Evolutionary conservation across 495 filamentous ascomycete species (phyloP).

Genomic region (Penicillium canescens): DNA sequence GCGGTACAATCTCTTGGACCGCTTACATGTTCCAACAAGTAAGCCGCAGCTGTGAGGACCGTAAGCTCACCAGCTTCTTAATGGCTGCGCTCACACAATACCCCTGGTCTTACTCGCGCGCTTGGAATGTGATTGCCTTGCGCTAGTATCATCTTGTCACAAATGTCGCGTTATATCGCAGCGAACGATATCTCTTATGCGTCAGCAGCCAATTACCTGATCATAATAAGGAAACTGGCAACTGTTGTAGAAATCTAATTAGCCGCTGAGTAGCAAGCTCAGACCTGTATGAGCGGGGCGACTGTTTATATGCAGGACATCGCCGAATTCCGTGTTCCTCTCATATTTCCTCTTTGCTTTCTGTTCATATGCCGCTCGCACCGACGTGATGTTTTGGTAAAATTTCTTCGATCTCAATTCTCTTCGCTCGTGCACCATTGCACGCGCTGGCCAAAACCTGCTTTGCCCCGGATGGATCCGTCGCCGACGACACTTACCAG

Average conservation of each 20-base stretch:
- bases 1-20: too few relatives aligned
- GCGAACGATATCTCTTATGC: too few relatives aligned
- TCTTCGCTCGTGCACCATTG: neutral
- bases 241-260: too few relatives aligned
- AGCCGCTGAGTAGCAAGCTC: too few relatives aligned
- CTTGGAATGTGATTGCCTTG: too few relatives aligned
- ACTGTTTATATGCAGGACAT: neutral
- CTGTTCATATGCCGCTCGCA: neutral
- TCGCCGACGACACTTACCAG: neutral
- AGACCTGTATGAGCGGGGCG: neutral
- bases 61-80: too few relatives aligned
- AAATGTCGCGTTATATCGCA: too few relatives aligned
- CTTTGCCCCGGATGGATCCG: conserved; percentile 1
- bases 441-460: neutral
- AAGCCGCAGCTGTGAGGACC: too few relatives aligned
- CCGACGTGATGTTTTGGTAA: neutral
- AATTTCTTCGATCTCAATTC: neutral
- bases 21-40: too few relatives aligned
- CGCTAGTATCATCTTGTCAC: too few relatives aligned
- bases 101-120: too few relatives aligned
- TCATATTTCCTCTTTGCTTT: neutral
- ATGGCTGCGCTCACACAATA: too few relatives aligned
- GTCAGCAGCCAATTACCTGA: neutral
- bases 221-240: neutral
- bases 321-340: neutral